Percentiles rank a stretch among this genome's conserved stretches.
Conservation (phyloP, 164 flowering plant species). For the Echeveria elegans region DNA sequence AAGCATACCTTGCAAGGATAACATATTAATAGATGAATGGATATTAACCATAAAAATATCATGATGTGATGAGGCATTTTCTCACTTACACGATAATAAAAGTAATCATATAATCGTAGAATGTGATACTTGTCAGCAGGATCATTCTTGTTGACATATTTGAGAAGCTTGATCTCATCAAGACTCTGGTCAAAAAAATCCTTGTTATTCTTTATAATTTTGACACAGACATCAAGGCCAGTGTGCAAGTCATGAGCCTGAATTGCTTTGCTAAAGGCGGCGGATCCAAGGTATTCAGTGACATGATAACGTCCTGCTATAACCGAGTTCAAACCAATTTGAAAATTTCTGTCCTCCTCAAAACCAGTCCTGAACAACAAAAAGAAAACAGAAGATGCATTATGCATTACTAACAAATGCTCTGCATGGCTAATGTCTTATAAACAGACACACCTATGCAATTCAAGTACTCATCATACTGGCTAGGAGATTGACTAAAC, state of each 20-base stretch:
- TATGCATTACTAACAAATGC: too few species aligned
- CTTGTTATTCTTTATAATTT: slow-evolving; percentile 90
- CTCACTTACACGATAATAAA: slow-evolving; percentile 83
- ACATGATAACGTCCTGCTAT: slow-evolving; percentile 78
- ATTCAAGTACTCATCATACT: too few species aligned
- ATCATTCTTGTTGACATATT: slow-evolving; percentile 83
- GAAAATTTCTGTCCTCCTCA: slow-evolving; percentile 81
- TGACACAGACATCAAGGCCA: slow-evolving; percentile 81
- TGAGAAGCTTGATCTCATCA: slow-evolving; percentile 86
- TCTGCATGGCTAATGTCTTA: too few species aligned
- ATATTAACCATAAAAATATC: neutral
- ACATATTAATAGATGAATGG: too few species aligned
- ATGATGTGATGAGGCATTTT: slow-evolving; percentile 5
- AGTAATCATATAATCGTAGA: slow-evolving; percentile 86
- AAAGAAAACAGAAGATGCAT: neutral
- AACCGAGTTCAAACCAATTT: slow-evolving; percentile 55
- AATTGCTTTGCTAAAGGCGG: slow-evolving; percentile 90
- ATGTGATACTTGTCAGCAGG: slow-evolving; percentile 72
- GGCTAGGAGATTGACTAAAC: too few species aligned
- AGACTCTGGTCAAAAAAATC: slow-evolving; percentile 93
- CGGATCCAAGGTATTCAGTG: slow-evolving; percentile 82
- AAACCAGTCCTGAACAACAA: slow-evolving; percentile 67
- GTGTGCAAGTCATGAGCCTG: slow-evolving; percentile 84
- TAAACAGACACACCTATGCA: too few species aligned
- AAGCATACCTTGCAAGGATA: neutral